Conservation (phyloP, 73 alveolate genomes). For the Paramecium bursaria region DNA sequence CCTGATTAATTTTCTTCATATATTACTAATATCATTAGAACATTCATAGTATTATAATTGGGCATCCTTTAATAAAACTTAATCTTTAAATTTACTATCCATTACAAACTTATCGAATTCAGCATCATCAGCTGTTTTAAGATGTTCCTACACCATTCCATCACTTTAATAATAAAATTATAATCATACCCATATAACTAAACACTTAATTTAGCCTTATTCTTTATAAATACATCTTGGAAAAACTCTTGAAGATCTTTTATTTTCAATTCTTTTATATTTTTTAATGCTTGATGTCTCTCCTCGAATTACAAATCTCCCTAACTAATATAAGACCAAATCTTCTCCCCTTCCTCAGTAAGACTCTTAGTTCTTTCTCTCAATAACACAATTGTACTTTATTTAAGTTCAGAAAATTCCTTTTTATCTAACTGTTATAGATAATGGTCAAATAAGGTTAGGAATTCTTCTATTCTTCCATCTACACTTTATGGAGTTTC, state of each 20-base stretch:
- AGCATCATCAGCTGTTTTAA: neutral
- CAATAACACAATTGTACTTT: slow-evolving; percentile 7
- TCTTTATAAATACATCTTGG: slow-evolving; percentile 2
- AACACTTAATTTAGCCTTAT: slow-evolving; percentile 11
- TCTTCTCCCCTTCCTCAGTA: slow-evolving; percentile 21
- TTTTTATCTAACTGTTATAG: neutral
- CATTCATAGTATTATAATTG: neutral
- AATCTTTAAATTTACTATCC: neutral
- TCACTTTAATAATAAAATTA: neutral
- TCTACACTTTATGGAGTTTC: slow-evolving; percentile 4
- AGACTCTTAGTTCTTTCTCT: slow-evolving; percentile 24
- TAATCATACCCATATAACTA: slow-evolving; percentile 42
- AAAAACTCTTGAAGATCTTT: neutral
- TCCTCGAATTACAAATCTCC: slow-evolving; percentile 29
- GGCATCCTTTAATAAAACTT: neutral
- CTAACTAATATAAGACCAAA: slow-evolving; percentile 15
- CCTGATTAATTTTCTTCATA: too few relatives aligned
- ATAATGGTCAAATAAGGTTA: neutral
- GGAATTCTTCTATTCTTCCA: slow-evolving; percentile 16
- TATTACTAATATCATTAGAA: slow-evolving; percentile 23
- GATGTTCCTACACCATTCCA: slow-evolving; percentile 9
- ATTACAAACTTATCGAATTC: neutral
- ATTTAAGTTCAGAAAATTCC: slow-evolving; percentile 10
- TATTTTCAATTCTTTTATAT: neutral
- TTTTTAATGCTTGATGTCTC: neutral